Evolutionary conservation across 2,329 filamentous ascomycete species (phyloP).

Genomic region (Thermothelomyces thermophilus): DNA sequence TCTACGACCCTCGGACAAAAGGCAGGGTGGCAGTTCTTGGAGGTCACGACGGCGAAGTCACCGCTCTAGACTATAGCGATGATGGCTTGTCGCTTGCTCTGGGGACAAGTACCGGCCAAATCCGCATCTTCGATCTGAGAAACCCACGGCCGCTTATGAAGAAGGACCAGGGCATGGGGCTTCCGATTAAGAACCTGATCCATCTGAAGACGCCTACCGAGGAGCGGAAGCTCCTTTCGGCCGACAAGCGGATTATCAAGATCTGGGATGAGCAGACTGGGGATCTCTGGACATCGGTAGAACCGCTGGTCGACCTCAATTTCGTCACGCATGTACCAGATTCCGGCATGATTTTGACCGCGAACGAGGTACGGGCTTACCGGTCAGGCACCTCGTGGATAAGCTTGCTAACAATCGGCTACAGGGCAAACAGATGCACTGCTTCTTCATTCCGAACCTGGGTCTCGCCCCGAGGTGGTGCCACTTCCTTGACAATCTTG

Average conservation of each 20-base stretch:
- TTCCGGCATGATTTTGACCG: constrained; percentile 90
- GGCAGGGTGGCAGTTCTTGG: constrained; percentile 72
- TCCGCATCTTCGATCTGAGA: constrained; percentile 87
- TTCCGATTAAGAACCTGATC: constrained; percentile 78
- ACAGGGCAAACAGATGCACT: constrained; percentile 58
- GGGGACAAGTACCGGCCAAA: constrained; percentile 79
- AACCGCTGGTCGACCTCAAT: constrained; percentile 91
- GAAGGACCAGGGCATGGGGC: constrained; percentile 95
- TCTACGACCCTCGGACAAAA: constrained; percentile 87
- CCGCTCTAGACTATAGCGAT: constrained; percentile 76
- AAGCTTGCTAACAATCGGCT: background rate
- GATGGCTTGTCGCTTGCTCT: constrained; percentile 80
- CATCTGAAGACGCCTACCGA: constrained; percentile 65
- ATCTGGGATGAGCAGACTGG: constrained; percentile 84
- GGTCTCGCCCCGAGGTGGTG: constrained; percentile 95
- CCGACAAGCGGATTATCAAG: constrained; percentile 95
- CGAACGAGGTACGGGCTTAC: constrained; percentile 58
- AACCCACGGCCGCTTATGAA: constrained; percentile 77
- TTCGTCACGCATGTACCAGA: constrained; percentile 88
- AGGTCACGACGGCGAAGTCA: constrained; percentile 65
- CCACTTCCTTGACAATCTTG: constrained; percentile 91
- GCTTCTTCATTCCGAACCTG: constrained; percentile 80
- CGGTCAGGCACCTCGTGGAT: background rate
- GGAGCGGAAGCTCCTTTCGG: constrained; percentile 81
- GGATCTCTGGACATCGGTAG: constrained; percentile 88